Evolutionary conservation across 2,329 filamentous ascomycete species (phyloP).

Genomic region (Talaromyces sp.): DNA sequence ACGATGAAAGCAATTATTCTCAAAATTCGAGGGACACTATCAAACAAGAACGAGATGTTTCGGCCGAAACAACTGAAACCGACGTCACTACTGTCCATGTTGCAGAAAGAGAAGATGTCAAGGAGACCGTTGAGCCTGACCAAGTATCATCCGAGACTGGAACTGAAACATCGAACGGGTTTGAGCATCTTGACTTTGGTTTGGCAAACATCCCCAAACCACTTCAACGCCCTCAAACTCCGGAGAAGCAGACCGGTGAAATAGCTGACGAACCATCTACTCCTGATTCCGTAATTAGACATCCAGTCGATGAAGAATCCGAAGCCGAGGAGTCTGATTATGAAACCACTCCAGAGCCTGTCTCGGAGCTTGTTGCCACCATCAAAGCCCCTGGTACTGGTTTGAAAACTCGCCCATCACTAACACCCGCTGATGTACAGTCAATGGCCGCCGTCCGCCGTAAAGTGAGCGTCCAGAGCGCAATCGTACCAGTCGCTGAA

Average conservation of each 20-base stretch:
- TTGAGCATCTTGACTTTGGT: conserved; percentile 49
- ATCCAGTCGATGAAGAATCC: conserved; percentile 56
- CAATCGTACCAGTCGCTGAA: conserved; percentile 32
- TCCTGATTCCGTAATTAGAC: conserved; percentile 86
- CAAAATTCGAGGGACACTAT: conserved; percentile 35
- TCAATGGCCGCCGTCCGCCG: conserved; percentile 84
- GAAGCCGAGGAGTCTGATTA: conserved; percentile 26
- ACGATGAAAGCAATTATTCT: conserved; percentile 59
- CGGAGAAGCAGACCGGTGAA: conserved; percentile 58
- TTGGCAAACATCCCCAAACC: conserved; percentile 31
- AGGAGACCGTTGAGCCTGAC: conserved; percentile 33
- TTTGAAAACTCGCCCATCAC: conserved; percentile 83
- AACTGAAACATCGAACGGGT: conserved; percentile 18
- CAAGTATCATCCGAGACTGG: neutral
- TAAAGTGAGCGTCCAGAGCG: conserved; percentile 72
- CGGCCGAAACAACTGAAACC: conserved; percentile 21
- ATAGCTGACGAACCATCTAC: conserved; percentile 62
- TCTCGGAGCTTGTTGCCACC: conserved; percentile 80
- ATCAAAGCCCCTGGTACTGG: conserved; percentile 84
- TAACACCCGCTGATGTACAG: conserved; percentile 77
- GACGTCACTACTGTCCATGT: conserved; percentile 33
- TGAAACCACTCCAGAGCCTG: conserved; percentile 49
- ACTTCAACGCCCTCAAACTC: conserved; percentile 40
- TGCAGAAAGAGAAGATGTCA: conserved; percentile 28
- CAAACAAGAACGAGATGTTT: conserved; percentile 26